These are phyloP conservation scores for Solioccasus polychromus DNA, from an alignment of 768 basidiomycete genomes.

Conservation along the genomic window DNA sequence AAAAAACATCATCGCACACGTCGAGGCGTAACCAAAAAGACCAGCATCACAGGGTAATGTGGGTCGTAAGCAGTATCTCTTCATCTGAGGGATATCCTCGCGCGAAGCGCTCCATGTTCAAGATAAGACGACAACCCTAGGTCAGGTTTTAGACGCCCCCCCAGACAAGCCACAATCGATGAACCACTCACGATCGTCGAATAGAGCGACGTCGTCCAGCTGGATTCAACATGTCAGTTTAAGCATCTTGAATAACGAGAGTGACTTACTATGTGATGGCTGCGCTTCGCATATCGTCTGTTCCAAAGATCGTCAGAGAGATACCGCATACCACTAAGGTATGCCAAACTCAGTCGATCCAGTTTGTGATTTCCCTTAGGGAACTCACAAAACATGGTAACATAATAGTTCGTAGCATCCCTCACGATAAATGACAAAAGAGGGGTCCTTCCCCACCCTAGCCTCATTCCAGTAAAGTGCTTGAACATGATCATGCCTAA, in stretches of 20 bases:
- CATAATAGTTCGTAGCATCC: conserved; percentile 46
- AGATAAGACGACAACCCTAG: conserved; percentile 23
- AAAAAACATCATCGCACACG: background rate
- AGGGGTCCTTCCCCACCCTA: conserved; percentile 42
- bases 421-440: conserved; percentile 40
- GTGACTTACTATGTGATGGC: too few species aligned
- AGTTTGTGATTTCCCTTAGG: too few species aligned
- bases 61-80: conserved; percentile 10
- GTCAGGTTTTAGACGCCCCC: too few species aligned
- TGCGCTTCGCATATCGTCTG: too few species aligned
- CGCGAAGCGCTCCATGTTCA: conserved; percentile 22
- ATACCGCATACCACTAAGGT: too few species aligned
- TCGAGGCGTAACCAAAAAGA: too few species aligned
- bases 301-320: too few species aligned
- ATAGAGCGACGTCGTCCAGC: conserved; percentile 14
- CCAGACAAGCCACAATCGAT: background rate
- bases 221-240: conserved; percentile 4
- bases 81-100: conserved; percentile 1
- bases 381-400: conserved; percentile 39
- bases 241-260: too few species aligned
- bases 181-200: conserved; percentile 16
- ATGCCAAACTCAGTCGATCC: too few species aligned
- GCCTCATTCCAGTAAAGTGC: conserved; percentile 32
- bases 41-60: conserved; percentile 2
- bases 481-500: conserved; percentile 38